A percentile compares a stretch with the other conserved stretches of the same genome.
Conservation (phyloP, 495 filamentous ascomycete species). For the Tuber calosporum region DNA sequence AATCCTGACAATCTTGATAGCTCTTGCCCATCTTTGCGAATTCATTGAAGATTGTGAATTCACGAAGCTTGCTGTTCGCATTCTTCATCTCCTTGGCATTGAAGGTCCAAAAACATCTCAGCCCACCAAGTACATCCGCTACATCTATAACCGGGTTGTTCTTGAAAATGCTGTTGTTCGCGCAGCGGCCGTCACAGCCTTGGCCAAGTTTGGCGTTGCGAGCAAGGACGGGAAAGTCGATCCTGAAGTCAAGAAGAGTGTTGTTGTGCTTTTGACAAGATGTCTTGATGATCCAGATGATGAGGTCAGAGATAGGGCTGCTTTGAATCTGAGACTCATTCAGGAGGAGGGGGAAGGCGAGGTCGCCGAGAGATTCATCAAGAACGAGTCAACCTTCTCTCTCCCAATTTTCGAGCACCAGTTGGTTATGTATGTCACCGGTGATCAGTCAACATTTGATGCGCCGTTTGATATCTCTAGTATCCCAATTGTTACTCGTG, state of each 20-base stretch:
- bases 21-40: constrained; percentile 91
- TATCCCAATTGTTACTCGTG: constrained; percentile 88
- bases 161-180: constrained; percentile 94
- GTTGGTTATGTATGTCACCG: constrained; percentile 94
- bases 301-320: constrained; percentile 92
- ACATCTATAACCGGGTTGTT: constrained; percentile 98
- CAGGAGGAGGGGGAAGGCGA: constrained; percentile 58
- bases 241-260: constrained; percentile 91
- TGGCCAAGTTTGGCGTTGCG: constrained; percentile 95
- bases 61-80: constrained; percentile 92
- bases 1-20: constrained; percentile 42
- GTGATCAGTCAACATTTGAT: constrained; percentile 74
- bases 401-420: constrained; percentile 95
- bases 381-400: constrained; percentile 86
- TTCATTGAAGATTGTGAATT: constrained; percentile 99
- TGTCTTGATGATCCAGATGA: constrained; percentile 97
- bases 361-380: constrained; percentile 73
- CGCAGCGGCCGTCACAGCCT: constrained; percentile 87
- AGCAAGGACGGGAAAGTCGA: constrained; percentile 63
- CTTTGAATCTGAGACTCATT: constrained; percentile 85
- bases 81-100: constrained; percentile 83
- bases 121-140: constrained; percentile 96
- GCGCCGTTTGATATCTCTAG: constrained; percentile 80
- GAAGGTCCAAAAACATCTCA: constrained; percentile 94
- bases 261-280: constrained; percentile 82